phyloP scores from a whole-genome alignment of 345 rosid genomes.

The Orychophragmus violaceus region DNA sequence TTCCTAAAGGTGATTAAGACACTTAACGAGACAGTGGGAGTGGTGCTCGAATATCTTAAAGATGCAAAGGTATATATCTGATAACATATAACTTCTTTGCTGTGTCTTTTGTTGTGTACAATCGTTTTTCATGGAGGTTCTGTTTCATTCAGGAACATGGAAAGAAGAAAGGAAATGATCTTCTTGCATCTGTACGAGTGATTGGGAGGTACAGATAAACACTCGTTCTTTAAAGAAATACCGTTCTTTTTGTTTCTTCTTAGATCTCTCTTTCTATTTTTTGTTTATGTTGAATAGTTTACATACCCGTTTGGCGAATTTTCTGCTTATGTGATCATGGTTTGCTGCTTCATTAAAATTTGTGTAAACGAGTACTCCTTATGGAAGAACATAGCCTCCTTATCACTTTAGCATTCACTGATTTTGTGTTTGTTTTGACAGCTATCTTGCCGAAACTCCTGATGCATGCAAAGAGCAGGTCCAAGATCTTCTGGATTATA shows the following conservation, averaged over 20 bases:
- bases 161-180: slow-evolving; percentile 70
- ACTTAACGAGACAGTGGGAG: slow-evolving; percentile 57
- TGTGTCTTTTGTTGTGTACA: slow-evolving; percentile 2
- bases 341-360: neutral
- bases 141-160: slow-evolving; percentile 64
- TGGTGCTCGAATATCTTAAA: slow-evolving; percentile 67
- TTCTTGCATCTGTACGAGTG: slow-evolving; percentile 84
- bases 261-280: neutral
- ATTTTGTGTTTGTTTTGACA: slow-evolving; percentile 25
- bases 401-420: neutral
- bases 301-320: neutral
- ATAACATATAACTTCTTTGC: neutral
- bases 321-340: neutral
- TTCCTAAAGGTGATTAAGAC: slow-evolving; percentile 55
- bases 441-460: slow-evolving; percentile 93
- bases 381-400: neutral
- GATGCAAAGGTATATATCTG: slow-evolving; percentile 67
- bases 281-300: neutral
- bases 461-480: slow-evolving; percentile 71
- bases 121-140: neutral
- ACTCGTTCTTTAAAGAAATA: neutral
- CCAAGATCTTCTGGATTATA: slow-evolving; percentile 54
- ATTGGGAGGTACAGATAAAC: slow-evolving; percentile 59
- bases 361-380: neutral
- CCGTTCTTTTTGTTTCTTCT: neutral